Conservation (phyloP, 768 basidiomycete genomes). For the Russula olivacea region DNA sequence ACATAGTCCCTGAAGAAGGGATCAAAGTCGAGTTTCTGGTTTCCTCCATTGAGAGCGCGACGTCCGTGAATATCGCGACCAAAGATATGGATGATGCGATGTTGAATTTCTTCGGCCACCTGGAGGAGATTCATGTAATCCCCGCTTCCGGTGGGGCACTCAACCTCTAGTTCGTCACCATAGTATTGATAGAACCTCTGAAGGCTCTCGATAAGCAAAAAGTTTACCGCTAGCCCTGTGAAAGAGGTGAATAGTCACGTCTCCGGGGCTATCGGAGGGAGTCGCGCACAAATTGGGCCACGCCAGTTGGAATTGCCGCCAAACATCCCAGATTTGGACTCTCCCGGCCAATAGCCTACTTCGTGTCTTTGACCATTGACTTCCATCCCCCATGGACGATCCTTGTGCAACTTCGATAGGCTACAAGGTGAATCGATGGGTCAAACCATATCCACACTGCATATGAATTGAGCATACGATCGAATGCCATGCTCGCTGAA, state of each 20-base stretch:
- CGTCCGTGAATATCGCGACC: slow-evolving; percentile 83
- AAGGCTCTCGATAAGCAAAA: slow-evolving; percentile 90
- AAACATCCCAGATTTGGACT: slow-evolving; percentile 96
- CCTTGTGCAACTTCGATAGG: slow-evolving; percentile 83
- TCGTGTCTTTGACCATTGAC: slow-evolving; percentile 90
- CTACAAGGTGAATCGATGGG: slow-evolving; percentile 35
- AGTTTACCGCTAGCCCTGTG: slow-evolving; percentile 92
- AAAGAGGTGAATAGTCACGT: neutral
- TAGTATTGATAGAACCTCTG: slow-evolving; percentile 99
- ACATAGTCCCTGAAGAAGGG: slow-evolving; percentile 96
- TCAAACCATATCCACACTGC: neutral
- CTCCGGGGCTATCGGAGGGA: neutral
- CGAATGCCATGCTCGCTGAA: slow-evolving; percentile 92
- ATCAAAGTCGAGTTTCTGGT: slow-evolving; percentile 79
- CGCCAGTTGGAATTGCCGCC: slow-evolving; percentile 98
- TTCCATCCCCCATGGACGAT: slow-evolving; percentile 90
- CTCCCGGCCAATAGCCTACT: slow-evolving; percentile 96
- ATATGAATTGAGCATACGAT: slow-evolving; percentile 55
- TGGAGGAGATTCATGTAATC: slow-evolving; percentile 93
- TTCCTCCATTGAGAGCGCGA: slow-evolving; percentile 89
- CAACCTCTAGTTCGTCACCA: slow-evolving; percentile 85
- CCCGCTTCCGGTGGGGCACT: slow-evolving; percentile 96
- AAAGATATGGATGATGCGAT: slow-evolving; percentile 98
- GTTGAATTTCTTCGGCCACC: slow-evolving; percentile 97
- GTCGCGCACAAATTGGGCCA: slow-evolving; percentile 71